These are phyloP conservation scores for Helichrysum umbraculigerum DNA, from an alignment of 129 eudicot genomes.

Conservation along the genomic window DNA sequence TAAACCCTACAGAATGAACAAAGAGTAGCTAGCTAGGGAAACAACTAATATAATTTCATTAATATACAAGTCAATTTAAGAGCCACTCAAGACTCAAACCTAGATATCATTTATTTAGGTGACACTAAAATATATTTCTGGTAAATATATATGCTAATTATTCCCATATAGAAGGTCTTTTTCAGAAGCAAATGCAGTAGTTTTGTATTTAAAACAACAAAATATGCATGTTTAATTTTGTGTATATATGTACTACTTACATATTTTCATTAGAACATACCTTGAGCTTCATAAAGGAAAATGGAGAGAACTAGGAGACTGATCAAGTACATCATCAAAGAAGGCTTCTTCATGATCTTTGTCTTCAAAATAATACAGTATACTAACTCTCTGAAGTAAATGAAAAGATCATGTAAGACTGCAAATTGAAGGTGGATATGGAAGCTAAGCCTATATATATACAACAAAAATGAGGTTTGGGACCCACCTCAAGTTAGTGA, in stretches of 20 bases:
- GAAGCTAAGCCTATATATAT: conserved; percentile 31
- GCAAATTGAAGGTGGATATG: conserved; percentile 17
- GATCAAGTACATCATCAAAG: conserved; percentile 27
- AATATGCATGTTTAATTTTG: background rate
- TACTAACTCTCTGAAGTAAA: conserved; percentile 3
- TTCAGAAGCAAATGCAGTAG: background rate
- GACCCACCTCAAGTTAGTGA: conserved; percentile 24
- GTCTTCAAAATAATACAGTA: background rate
- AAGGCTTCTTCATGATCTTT: conserved; percentile 47
- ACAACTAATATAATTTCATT: too few species aligned
- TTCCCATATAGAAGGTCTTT: background rate
- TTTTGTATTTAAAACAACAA: background rate
- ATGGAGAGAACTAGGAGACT: conserved; percentile 39
- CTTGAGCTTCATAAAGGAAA: conserved; percentile 55
- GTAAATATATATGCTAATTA: background rate
- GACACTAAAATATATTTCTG: background rate
- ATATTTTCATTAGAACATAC: conserved; percentile 32
- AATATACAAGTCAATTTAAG: background rate
- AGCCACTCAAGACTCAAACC: background rate
- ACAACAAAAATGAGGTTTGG: conserved; percentile 20
- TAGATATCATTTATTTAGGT: background rate
- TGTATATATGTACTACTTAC: background rate
- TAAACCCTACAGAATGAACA: background rate
- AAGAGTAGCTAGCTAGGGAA: background rate
- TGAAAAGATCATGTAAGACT: conserved; percentile 14